phyloP scores from a whole-genome alignment of 1,284 basidiomycete species.

The Cryptococcus jaspeensis region DNA sequence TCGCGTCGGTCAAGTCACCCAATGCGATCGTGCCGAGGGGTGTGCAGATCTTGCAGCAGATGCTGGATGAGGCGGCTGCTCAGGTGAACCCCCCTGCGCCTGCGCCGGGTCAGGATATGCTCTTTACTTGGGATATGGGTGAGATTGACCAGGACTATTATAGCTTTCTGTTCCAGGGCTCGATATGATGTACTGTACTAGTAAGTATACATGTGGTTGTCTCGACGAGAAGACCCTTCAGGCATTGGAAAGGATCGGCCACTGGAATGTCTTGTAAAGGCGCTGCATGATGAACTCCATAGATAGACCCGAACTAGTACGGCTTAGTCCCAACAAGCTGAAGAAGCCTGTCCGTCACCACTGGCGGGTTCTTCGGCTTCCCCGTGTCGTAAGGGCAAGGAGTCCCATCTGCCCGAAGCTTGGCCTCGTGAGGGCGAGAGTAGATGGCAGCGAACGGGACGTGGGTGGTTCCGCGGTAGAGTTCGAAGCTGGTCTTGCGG shows the following conservation, averaged over 20 bases:
- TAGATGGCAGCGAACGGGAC: conserved; percentile 26
- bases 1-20: background rate
- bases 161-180: no score
- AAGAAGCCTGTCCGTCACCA: background rate
- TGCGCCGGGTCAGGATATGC: background rate
- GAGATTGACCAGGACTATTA: no score
- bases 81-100: background rate
- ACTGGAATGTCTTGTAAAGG: background rate
- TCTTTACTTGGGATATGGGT: no score
- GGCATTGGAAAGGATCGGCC: no score
- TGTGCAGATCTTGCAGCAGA: conserved; percentile 14
- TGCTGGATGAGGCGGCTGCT: conserved; percentile 16
- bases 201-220: no score
- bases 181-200: no score
- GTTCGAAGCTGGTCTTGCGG: conserved; percentile 16
- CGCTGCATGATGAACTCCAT: background rate
- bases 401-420: conserved; percentile 14
- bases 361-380: conserved; percentile 4
- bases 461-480: conserved; percentile 23
- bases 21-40: conserved; percentile 18
- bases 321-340: conserved; percentile 14
- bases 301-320: conserved; percentile 3
- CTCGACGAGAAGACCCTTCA: no score
- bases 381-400: conserved; percentile 24
- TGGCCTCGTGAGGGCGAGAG: conserved; percentile 15